Evolutionary conservation across 257 asterid genomes (phyloP).

Genomic region (Lithospermum erythrorhizon): DNA sequence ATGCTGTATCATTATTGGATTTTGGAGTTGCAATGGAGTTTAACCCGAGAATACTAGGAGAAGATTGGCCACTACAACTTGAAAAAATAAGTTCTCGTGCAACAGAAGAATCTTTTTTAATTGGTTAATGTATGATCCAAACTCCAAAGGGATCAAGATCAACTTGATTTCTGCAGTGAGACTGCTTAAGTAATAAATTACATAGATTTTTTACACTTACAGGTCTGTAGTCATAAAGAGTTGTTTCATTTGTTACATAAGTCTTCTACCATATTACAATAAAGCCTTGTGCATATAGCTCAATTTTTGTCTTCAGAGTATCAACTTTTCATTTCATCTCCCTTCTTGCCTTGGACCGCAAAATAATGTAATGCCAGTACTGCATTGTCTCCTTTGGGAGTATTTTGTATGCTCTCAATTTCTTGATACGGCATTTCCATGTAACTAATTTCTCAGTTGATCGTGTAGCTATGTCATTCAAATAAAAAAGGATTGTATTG

Average conservation of each 20-base stretch:
- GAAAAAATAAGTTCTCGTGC: constrained; percentile 35
- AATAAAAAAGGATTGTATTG: no score
- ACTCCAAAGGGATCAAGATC: constrained; percentile 5
- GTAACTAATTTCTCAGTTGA: no score
- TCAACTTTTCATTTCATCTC: no score
- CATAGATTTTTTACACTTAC: constrained; percentile 35
- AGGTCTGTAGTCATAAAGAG: constrained; percentile 38
- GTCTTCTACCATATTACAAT: no score
- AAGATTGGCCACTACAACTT: constrained; percentile 45
- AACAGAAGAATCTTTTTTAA: constrained; percentile 24
- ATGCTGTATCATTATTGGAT: constrained; percentile 41
- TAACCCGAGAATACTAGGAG: constrained; percentile 48
- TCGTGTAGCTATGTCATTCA: no score
- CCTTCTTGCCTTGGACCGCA: no score
- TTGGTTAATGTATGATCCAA: constrained; percentile 13
- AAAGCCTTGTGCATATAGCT: no score
- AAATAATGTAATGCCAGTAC: no score
- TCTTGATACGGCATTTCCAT: no score
- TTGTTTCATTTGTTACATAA: constrained; percentile 17
- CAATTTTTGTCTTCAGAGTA: no score
- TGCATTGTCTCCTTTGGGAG: no score
- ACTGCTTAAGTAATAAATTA: constrained; percentile 32
- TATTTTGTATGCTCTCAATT: no score
- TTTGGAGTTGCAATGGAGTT: constrained; percentile 43
- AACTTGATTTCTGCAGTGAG: constrained; percentile 17